Percentiles rank a stretch among this genome's conserved stretches.
phyloP scores from a whole-genome alignment of 805 yeast genomes.

The Candida dajiaensis region DNA sequence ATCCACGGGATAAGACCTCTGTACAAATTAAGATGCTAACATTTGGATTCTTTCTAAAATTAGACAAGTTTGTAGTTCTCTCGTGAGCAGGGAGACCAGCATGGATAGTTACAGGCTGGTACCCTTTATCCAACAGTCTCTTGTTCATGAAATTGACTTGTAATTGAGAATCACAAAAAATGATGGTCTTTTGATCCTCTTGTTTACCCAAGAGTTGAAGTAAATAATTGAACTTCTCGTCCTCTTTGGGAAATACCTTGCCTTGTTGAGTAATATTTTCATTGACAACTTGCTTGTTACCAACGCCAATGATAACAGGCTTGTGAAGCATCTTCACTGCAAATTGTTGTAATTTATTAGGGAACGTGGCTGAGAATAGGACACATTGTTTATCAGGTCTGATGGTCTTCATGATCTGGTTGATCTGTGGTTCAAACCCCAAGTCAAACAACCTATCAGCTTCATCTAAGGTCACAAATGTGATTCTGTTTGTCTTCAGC shows the following conservation, averaged over 20 bases:
- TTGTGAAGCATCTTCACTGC: conserved; percentile 58
- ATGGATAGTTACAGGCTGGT: conserved; percentile 66
- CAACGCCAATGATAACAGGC: conserved; percentile 76
- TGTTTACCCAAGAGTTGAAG: conserved; percentile 47
- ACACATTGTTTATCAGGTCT: conserved; percentile 88
- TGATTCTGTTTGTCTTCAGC: conserved; percentile 53
- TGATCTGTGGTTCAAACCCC: conserved; percentile 96
- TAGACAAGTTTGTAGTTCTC: conserved; percentile 65
- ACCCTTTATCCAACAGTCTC: conserved; percentile 45
- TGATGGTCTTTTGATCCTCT: conserved; percentile 48
- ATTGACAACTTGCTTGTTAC: conserved; percentile 76
- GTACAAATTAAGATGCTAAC: conserved; percentile 77
- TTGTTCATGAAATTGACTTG: conserved; percentile 68
- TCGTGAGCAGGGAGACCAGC: conserved; percentile 91
- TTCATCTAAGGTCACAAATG: conserved; percentile 88
- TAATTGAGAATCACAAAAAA: conserved; percentile 88
- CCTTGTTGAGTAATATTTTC: conserved; percentile 72
- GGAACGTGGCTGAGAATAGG: conserved; percentile 91
- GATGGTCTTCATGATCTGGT: conserved; percentile 65
- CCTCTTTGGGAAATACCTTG: conserved; percentile 47
- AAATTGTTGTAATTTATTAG: conserved; percentile 66
- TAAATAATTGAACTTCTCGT: conserved; percentile 50
- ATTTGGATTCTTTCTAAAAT: conserved; percentile 44
- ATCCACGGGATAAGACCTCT: conserved; percentile 90
- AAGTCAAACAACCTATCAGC: conserved; percentile 96